Base-by-base conservation (phyloP, 306 rosid species). In the Lathyrus tuberosus region DNA sequence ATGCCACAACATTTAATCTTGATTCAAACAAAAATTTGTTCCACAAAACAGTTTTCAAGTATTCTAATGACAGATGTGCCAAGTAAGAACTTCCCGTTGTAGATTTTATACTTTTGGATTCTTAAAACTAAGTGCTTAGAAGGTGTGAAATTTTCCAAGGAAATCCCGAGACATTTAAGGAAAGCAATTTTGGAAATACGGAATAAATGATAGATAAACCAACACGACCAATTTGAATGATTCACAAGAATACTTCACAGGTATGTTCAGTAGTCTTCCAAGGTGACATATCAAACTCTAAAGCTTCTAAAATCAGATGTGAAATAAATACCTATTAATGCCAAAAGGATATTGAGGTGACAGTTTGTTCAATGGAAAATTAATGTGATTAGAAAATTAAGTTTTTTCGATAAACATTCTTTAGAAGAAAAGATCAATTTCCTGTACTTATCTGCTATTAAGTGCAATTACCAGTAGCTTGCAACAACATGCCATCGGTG, bases 301-400 rank as follows among this genome's bases (percentile, higher is more conserved):
- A 38, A 69, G 14, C 40, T 65, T 43, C 14, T n/a, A 28, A 51
- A 51, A 61, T 10, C 31, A 51, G 0, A 49, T 61, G 38, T 13
- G 10, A 42, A 44, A 74, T 28, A 38, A 26, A 26, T 26, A 26
- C 11, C 35, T 53, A 22, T 11, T 11, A 53, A 10, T 5, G 22
- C 58, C 31, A 3, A 14, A 42, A 44, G 49, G 38, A 46, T 51
- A 16, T 17, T 44, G 10, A 60, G 22, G 12, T 12, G 8, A 16
- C 18, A 66, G 7, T 66, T 71, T 48, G 78, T 16, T 72, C 49
- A 16, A 40, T 10, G 6, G 22, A 40, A 35, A 57, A 16, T 65
- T 65, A 43, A 67, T 43, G 31, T 17, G 56, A 42, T 37, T 26
- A 14, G 26, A 15, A 63, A 78, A 59, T 31, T 18, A 28, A 10